Evolutionary conservation across 164 flowering plant genomes (phyloP).

Genomic region (Aristolochia contorta): DNA sequence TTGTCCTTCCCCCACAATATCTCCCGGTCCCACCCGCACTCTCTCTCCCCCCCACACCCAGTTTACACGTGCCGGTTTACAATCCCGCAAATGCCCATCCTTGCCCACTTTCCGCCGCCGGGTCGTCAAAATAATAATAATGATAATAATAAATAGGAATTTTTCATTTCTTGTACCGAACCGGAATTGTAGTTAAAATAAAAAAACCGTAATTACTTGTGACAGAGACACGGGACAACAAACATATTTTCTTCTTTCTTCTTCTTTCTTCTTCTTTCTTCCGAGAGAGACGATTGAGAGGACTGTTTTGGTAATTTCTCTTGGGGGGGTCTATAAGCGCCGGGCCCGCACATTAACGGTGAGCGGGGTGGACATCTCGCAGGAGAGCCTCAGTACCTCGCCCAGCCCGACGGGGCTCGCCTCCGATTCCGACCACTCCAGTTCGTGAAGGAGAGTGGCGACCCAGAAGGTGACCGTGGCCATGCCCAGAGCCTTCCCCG

Average conservation of each 20-base stretch:
- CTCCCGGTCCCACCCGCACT: too few relatives aligned
- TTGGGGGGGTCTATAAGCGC: conserved; percentile 6
- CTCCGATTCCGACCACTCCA: conserved; percentile 28
- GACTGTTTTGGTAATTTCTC: not conserved
- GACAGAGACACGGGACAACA: not conserved
- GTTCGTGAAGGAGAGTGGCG: conserved; percentile 41
- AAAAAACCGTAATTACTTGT: not conserved
- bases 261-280: too few relatives aligned
- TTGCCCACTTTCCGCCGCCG: too few relatives aligned
- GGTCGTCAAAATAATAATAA: too few relatives aligned
- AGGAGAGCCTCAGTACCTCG: conserved; percentile 44
- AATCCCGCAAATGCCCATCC: too few relatives aligned
- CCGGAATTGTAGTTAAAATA: not conserved
- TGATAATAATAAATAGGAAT: too few relatives aligned
- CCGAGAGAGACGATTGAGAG: not conserved
- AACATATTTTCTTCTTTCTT: not conserved
- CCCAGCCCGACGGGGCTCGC: conserved; percentile 31
- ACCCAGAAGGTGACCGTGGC: conserved; percentile 52
- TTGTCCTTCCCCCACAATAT: too few relatives aligned
- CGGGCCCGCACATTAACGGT: conserved; percentile 19
- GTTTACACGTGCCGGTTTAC: not conserved
- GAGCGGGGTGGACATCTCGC: conserved; percentile 48
- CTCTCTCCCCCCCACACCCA: too few relatives aligned
- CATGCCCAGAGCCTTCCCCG: conserved; percentile 59
- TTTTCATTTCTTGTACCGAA: not conserved